These are phyloP conservation scores for Globisporangium middletonii DNA, from an alignment of 352 stramenopile species.

Conservation along the genomic window DNA sequence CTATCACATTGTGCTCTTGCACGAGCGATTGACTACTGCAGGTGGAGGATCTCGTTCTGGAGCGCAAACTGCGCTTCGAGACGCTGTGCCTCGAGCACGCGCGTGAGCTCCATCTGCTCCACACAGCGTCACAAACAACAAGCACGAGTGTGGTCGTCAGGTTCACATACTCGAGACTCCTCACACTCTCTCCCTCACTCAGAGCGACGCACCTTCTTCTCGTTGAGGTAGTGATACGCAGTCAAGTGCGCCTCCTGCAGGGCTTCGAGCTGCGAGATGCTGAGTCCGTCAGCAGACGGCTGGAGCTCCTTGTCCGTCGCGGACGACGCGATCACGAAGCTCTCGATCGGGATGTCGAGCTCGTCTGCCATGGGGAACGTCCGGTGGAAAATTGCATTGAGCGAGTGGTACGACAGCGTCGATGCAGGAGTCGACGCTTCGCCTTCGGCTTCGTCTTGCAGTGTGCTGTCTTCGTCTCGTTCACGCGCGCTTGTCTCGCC, in stretches of 20 bases:
- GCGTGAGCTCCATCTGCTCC: constrained; percentile 59
- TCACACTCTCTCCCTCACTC: not conserved
- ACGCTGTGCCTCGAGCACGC: constrained; percentile 68
- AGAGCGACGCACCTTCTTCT: constrained; percentile 56
- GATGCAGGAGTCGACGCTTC: not conserved
- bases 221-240: constrained; percentile 76
- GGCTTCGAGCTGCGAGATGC: constrained; percentile 78
- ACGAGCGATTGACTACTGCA: constrained; percentile 14
- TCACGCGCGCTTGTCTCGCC: not conserved
- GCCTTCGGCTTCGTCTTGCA: too few species aligned
- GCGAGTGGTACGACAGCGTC: constrained; percentile 32
- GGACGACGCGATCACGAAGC: constrained; percentile 66
- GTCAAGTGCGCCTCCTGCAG: constrained; percentile 79
- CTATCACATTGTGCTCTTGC: too few species aligned
- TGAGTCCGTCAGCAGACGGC: constrained; percentile 41
- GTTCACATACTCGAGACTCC: not conserved
- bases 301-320: constrained; percentile 34
- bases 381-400: constrained; percentile 51
- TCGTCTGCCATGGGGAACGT: constrained; percentile 69
- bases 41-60: constrained; percentile 54
- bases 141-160: not conserved
- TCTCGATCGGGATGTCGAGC: constrained; percentile 68
- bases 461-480: not conserved
- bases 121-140: not conserved
- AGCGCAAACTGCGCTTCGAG: constrained; percentile 64